Base-by-base conservation (phyloP, 208 protist species). In the Leishmania tropica region DNA sequence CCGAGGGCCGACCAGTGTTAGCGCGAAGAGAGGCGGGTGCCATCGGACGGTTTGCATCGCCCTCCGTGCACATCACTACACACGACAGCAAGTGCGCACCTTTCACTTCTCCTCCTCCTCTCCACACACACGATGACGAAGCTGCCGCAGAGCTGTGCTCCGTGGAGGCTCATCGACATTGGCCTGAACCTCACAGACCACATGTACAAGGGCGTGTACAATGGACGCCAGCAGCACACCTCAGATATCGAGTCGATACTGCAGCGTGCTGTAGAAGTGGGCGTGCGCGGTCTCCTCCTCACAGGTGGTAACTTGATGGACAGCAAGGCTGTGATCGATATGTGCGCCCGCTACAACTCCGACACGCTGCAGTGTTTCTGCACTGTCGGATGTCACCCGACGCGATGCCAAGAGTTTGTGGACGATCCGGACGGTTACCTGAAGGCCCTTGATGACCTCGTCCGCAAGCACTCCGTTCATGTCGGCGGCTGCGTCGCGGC, bases 311-410 rank as follows among this genome's bases (percentile, higher is more conserved):
- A 83, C 42, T 56, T 93, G 7, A 68, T 84, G 60, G 90, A 98
- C 71, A 94, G 89, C 75, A 60, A 83, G 21, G 74, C 87, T 21
- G 93, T 93, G 2, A 85, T 98, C 56, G 47, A 84, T 40, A 84
- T 98, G 40, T 96, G 90, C 47, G 62, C 86, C 13, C 67, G 87
- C 76, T 88, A 89, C 78, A 88, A 86, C 82, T 86, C 84, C 4
- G 71, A 81, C 10, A 40, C 17, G 3, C 47, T 95, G 53, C 80
- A 85, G 48, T 94, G 85, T 68, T 87, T 88, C 17, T 90, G 89
- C 77, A 98, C 96, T 0, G 91, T 98, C 0, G 97, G 96, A 47
- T 96, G 96, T 70, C 96, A 98, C 82, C 96, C 96, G 10, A 99
- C 96, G 15, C 88, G 91, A 21, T 97, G 94, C 73, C 71, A 83